A percentile compares a stretch with the other conserved stretches of the same genome.
Evolutionary conservation across 345 rosid genomes (phyloP).

Genomic region (Gossypium stocksii): DNA sequence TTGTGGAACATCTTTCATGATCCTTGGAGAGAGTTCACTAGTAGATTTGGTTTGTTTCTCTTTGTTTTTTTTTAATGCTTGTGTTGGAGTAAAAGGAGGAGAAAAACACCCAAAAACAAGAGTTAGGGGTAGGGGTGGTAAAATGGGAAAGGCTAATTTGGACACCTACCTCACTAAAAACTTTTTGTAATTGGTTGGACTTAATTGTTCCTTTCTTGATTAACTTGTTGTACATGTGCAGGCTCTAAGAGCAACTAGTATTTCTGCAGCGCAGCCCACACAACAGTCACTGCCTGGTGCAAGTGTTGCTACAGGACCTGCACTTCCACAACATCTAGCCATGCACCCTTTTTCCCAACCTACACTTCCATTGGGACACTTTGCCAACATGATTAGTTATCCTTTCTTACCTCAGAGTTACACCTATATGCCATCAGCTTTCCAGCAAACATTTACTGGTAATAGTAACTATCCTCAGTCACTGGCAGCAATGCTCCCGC

Average conservation of each 20-base stretch:
- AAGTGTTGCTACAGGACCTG: constrained; percentile 66
- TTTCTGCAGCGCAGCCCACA: constrained; percentile 65
- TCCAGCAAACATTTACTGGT: constrained; percentile 79
- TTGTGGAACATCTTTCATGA: not conserved
- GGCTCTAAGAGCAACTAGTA: constrained; percentile 60
- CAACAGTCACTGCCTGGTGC: constrained; percentile 56
- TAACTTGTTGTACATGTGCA: constrained; percentile 20
- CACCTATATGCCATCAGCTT: constrained; percentile 86
- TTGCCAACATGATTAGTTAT: constrained; percentile 82
- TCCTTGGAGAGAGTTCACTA: not conserved
- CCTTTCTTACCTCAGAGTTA: constrained; percentile 91
- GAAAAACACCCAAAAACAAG: not conserved
- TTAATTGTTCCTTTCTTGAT: not conserved
- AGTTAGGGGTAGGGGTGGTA: not conserved
- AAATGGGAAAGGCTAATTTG: not conserved
- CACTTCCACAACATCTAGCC: constrained; percentile 80
- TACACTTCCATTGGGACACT: constrained; percentile 73
- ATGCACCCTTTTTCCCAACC: constrained; percentile 93
- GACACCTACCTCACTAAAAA: not conserved
- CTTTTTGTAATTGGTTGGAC: not conserved
- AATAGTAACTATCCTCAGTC: constrained; percentile 83
- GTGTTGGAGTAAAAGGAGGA: not conserved
- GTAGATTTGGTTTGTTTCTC: not conserved
- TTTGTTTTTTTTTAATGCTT: not conserved
- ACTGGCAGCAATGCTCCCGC: constrained; percentile 78